Evolutionary conservation across 2,329 filamentous ascomycete species (phyloP).

Genomic region (Diplodia sapinea): DNA sequence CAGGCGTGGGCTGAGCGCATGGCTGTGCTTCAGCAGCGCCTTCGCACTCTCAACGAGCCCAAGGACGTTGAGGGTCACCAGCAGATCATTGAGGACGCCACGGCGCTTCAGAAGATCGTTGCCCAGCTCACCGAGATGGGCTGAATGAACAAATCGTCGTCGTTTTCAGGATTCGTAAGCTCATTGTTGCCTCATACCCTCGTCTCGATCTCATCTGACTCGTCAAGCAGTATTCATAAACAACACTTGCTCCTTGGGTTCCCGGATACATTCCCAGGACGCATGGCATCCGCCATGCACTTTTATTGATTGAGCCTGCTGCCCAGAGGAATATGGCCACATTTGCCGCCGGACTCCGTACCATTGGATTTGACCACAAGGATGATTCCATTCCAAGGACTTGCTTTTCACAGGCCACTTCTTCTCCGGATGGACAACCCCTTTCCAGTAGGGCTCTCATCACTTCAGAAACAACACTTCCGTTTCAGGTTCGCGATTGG

Average conservation of each 20-base stretch:
- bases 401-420: conserved; percentile 18
- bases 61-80: conserved; percentile 44
- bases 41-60: conserved; percentile 43
- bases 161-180: conserved; percentile 29
- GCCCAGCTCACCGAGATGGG: conserved; percentile 43
- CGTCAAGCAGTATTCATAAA: background rate
- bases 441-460: conserved; percentile 15
- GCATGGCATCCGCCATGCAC: conserved; percentile 29
- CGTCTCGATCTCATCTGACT: background rate
- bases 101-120: conserved; percentile 45
- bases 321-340: conserved; percentile 27
- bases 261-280: conserved; percentile 20
- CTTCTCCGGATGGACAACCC: conserved; percentile 14
- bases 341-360: conserved; percentile 16
- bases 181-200: background rate
- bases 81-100: conserved; percentile 45
- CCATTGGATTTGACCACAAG: conserved; percentile 19
- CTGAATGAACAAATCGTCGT: conserved; percentile 38
- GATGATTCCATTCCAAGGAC: conserved; percentile 13
- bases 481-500: background rate
- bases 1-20: conserved; percentile 45
- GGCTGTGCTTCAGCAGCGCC: conserved; percentile 43
- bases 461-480: background rate
- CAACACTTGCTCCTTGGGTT: conserved; percentile 20
- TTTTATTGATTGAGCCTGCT: conserved; percentile 23